Evolutionary conservation across 2,329 filamentous ascomycete genomes (phyloP).

Genomic region (Pseudogymnoascus sp.): DNA sequence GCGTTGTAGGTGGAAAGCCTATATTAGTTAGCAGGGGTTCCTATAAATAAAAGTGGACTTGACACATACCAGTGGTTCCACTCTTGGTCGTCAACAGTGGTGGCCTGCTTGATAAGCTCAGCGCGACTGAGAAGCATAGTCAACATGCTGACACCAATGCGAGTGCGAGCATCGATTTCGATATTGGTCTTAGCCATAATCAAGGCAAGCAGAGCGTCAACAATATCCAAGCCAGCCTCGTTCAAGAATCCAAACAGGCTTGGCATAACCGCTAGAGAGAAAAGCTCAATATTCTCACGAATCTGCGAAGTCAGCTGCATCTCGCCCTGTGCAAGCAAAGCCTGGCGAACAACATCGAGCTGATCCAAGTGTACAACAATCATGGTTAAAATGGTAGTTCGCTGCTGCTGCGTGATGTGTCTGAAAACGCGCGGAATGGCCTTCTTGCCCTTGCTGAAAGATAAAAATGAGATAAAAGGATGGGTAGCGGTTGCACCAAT

Average conservation of each 20-base stretch:
- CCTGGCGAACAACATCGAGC: slow-evolving; percentile 80
- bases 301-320: slow-evolving; percentile 65
- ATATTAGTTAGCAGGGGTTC: slow-evolving; percentile 27
- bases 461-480: slow-evolving; percentile 93
- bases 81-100: slow-evolving; percentile 60
- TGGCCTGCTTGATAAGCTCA: slow-evolving; percentile 82
- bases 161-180: slow-evolving; percentile 74
- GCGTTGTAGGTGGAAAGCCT: slow-evolving; percentile 73
- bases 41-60: neutral
- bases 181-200: slow-evolving; percentile 77
- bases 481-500: slow-evolving; percentile 68
- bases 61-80: slow-evolving; percentile 69
- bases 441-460: slow-evolving; percentile 93
- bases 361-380: slow-evolving; percentile 89
- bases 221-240: slow-evolving; percentile 83
- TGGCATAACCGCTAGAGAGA: slow-evolving; percentile 81
- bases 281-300: slow-evolving; percentile 88
- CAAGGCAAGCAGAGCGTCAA: slow-evolving; percentile 81
- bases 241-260: slow-evolving; percentile 84
- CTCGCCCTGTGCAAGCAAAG: slow-evolving; percentile 67
- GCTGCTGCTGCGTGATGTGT: slow-evolving; percentile 84
- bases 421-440: slow-evolving; percentile 91
- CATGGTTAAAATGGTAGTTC: slow-evolving; percentile 91
- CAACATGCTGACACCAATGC: slow-evolving; percentile 80
- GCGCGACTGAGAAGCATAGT: slow-evolving; percentile 93